Evolutionary conservation across 768 basidiomycete genomes (phyloP), one percentile per base, ranked within the genome.

Genomic region (Serendipita vermifera): DNA sequence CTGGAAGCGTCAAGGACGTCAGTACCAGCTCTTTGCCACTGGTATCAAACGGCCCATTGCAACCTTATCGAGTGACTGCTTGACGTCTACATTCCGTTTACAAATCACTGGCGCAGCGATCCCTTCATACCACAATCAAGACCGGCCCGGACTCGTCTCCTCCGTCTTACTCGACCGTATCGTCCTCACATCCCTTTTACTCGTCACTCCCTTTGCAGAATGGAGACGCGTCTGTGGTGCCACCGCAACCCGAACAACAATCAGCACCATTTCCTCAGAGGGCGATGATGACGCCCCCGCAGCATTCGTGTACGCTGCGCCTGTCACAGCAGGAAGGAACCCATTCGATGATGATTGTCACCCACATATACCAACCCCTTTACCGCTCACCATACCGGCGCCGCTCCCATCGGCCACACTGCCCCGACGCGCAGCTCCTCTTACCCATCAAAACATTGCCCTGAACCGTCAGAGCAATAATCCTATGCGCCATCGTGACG

Each of bases 151-250:
- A 22, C 24, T 31, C 29, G 46, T 51, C 17, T 51, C 46, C 27
- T 20, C 46, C 11, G 46, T 51, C 15, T 51, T 51, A 29, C 29
- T 51, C n/a, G 46, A 51, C 24, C 46, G 32, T n/a, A 51, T 51
- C 27, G 46, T 51, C 24, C 46, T 51, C 11, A 51, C 46, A 15
- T 51, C 46, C 7, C 29, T 51, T n/a, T n/a, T 51, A 1, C 46
- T 51, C 24, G 46, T 51, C 46, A 51, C 46, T n/a, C 46, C 46
- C 7, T 31, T 31, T 29, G 24, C 32, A 15, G 46, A 51, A 29
- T 51, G 46, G 46, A 22, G 46, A 22, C 46, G 46, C 46, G 27
- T 29, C 20, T 20, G 9, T 9, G 46, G 46, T 22, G 46, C 46
- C 22, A 51, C 46, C n/a, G 46, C 46, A n/a, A 51, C 46, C 9